Conservation (phyloP, 441 rosid species). For the Corymbia calophylla region DNA sequence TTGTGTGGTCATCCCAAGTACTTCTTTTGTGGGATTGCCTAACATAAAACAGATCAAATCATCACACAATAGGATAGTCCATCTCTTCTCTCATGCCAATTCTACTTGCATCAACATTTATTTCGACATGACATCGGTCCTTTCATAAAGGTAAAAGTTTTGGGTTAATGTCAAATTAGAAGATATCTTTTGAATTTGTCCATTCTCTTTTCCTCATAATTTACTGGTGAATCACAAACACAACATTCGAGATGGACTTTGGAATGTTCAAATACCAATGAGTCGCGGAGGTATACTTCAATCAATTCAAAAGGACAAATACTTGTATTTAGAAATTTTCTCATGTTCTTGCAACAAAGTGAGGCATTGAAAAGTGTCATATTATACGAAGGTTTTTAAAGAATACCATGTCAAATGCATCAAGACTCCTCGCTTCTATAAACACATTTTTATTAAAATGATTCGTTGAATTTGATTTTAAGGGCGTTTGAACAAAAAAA, state of each 20-base stretch:
- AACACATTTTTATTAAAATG: neutral
- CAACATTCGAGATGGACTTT: neutral
- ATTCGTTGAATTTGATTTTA: neutral
- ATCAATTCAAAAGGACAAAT: neutral
- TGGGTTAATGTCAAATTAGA: neutral
- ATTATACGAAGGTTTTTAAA: too few relatives aligned
- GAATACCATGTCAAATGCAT: neutral
- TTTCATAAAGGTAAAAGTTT: neutral
- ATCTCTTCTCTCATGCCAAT: neutral
- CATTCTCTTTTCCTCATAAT: neutral
- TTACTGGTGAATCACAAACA: neutral
- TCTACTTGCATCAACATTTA: fast-evolving
- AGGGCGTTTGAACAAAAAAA: neutral
- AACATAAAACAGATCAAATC: neutral
- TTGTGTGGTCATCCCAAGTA: neutral
- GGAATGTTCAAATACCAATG: neutral
- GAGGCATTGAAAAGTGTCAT: neutral
- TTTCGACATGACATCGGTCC: neutral
- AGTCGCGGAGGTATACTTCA: neutral
- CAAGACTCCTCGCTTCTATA: neutral
- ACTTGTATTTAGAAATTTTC: fast-evolving
- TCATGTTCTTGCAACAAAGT: fast-evolving
- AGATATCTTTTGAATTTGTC: neutral
- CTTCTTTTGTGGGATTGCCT: neutral
- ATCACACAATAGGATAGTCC: fast-evolving